These are phyloP conservation scores for Pseudomassariella vexata DNA, from an alignment of 2,329 filamentous ascomycete species.

Conservation along the genomic window DNA sequence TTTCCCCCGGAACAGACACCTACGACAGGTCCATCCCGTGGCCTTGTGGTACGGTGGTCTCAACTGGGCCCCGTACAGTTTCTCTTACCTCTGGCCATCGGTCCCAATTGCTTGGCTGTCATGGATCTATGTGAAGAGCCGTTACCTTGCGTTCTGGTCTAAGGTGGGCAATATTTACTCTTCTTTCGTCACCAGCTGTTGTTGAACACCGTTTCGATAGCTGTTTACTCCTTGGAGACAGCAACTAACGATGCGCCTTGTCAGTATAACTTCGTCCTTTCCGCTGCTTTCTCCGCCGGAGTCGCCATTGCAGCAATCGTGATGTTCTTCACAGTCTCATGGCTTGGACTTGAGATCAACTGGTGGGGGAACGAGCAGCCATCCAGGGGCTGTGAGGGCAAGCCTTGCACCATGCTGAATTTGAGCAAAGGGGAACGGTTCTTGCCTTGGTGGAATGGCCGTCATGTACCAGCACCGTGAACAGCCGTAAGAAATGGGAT, in stretches of 20 bases:
- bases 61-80: slow-evolving; percentile 38
- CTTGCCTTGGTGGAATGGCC: slow-evolving; percentile 6
- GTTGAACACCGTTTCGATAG: too few species aligned
- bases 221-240: too few species aligned
- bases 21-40: slow-evolving; percentile 42
- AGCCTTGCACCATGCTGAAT: slow-evolving; percentile 2
- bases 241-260: not conserved
- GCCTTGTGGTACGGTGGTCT: slow-evolving; percentile 41
- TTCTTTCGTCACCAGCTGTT: too few species aligned
- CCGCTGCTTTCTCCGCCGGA: slow-evolving; percentile 42
- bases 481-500: too few species aligned
- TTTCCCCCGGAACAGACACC: slow-evolving; percentile 27
- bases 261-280: slow-evolving; percentile 48
- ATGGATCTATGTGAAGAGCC: slow-evolving; percentile 40
- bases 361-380: slow-evolving; percentile 23
- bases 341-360: slow-evolving; percentile 31
- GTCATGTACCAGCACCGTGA: too few species aligned
- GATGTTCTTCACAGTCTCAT: slow-evolving; percentile 48
- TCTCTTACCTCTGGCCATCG: slow-evolving; percentile 8
- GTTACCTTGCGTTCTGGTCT: slow-evolving; percentile 42
- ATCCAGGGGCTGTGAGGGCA: slow-evolving; percentile 5
- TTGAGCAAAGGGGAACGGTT: slow-evolving; percentile 3
- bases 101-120: slow-evolving; percentile 19
- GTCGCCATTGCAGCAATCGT: slow-evolving; percentile 45
- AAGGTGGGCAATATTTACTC: too few species aligned